Evolutionary conservation across 306 rosid genomes (phyloP), one percentile per base, ranked within the genome.

Genomic region (Pterocarpus santalinus): DNA sequence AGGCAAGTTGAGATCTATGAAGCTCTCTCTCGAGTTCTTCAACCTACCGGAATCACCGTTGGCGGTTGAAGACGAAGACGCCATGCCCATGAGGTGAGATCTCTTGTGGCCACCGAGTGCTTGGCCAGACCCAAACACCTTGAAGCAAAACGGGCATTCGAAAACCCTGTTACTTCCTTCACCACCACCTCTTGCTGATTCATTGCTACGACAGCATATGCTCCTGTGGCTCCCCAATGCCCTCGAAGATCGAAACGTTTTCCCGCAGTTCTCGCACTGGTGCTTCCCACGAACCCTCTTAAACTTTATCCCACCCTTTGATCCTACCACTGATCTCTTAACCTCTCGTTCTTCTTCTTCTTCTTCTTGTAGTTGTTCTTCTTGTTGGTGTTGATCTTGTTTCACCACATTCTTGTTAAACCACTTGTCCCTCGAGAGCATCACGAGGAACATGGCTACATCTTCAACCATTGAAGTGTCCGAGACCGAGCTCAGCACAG

Each of bases 41-140:
- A 69, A 44, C 67, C 22, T 83, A 9, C 47, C 56, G 0, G 57
- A 39, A 43, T 52, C 46, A 11, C 64, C 79, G 8, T 11, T 13
- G 4, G 39, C 61, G 0, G 69, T n/a, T 0, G 74, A 57, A 0
- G 91, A 47, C 0, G 91, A 83, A 1, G 90, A 63, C n/a, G 77
- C 77, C n/a, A 51, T 51, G 16, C 17, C 35, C 22, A 85, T 7
- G 2, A 90, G 82, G 15, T 94, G 98, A 60, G 97, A 91, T 90
- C 98, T 91, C 85, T 94, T 94, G 77, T 94, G 98, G 0, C 98
- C 98, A 7, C 98, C 98, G 5, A 94, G 92, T 0, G 98, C 98
- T 84, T 94, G 98, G 4, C 98, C 98, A 0, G 98, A 94, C 3
- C 97, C 98, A 73, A 94, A 94, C 1, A 94, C 86, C 55, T 94